Conservation (phyloP, 805 yeast species). For the Monosporozyma servazzii region DNA sequence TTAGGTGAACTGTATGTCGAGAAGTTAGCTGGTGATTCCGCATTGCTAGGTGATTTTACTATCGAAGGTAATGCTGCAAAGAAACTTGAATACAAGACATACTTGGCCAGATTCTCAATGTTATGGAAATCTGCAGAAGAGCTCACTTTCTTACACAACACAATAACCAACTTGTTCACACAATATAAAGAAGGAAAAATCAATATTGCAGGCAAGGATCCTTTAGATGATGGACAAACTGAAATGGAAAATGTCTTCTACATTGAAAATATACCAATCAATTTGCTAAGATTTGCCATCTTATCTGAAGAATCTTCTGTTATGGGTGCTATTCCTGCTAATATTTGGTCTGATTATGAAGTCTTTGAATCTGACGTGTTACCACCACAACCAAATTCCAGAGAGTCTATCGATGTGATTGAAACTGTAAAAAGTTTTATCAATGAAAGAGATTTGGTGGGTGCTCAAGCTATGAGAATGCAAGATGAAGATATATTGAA, state of each 20-base stretch:
- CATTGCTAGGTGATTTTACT: slow-evolving; percentile 12
- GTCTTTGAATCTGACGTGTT: slow-evolving; percentile 62
- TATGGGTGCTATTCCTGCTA: slow-evolving; percentile 59
- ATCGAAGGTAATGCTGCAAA: slow-evolving; percentile 12
- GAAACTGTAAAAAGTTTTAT: slow-evolving; percentile 30
- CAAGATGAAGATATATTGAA: slow-evolving; percentile 28
- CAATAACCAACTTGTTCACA: slow-evolving; percentile 27
- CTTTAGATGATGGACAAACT: background rate
- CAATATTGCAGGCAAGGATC: background rate
- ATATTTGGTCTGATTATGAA: slow-evolving; percentile 52
- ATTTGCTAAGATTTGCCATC: slow-evolving; percentile 57
- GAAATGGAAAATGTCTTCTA: slow-evolving; percentile 15
- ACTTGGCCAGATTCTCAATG: slow-evolving; percentile 44
- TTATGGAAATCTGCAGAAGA: slow-evolving; percentile 46
- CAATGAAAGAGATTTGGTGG: slow-evolving; percentile 24
- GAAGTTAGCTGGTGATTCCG: slow-evolving; percentile 18
- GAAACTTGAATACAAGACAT: slow-evolving; percentile 43
- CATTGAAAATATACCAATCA: slow-evolving; percentile 39
- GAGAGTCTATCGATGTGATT: slow-evolving; percentile 28
- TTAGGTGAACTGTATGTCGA: slow-evolving; percentile 17
- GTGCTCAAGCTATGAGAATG: slow-evolving; percentile 19
- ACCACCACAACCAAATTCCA: slow-evolving; percentile 45
- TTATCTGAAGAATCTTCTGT: slow-evolving; percentile 62
- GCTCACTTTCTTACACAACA: slow-evolving; percentile 40
- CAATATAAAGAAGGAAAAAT: slow-evolving; percentile 8